A percentile compares a stretch with the other conserved stretches of the same genome.
These are phyloP conservation scores for Tanacetum coccineum DNA, from an alignment of 129 eudicot species.

Conservation along the genomic window DNA sequence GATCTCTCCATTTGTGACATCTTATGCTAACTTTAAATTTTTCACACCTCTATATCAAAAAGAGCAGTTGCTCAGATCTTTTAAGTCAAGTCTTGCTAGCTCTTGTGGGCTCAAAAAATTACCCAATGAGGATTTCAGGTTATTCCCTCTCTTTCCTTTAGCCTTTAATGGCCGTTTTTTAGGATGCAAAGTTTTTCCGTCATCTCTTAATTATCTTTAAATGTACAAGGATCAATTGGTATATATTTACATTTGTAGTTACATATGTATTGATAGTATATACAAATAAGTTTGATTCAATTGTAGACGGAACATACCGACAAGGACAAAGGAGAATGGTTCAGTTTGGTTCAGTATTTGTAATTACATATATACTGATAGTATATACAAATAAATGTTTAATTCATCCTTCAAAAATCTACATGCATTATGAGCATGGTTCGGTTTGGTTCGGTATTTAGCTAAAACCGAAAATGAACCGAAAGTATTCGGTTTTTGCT, in stretches of 20 bases:
- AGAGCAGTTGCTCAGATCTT: slow-evolving; percentile 2
- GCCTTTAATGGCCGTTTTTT: background rate
- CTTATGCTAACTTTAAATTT: slow-evolving; percentile 15
- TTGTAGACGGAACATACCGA: slow-evolving; percentile 2
- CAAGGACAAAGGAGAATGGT: slow-evolving; percentile 32
- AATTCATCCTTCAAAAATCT: too few relatives aligned
- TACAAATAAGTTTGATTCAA: background rate
- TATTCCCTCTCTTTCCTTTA: background rate
- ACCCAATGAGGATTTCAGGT: background rate
- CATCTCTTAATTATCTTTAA: slow-evolving; percentile 34
- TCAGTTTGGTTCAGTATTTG: too few relatives aligned
- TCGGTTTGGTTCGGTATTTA: too few relatives aligned
- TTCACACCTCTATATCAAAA: slow-evolving; percentile 26
- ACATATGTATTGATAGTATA: background rate
- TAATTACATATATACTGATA: too few relatives aligned
- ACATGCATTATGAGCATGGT: too few relatives aligned
- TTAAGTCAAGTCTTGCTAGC: background rate
- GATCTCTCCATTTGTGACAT: slow-evolving; percentile 20
- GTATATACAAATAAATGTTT: too few relatives aligned
- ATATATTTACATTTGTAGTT: background rate
- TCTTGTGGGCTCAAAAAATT: slow-evolving; percentile 42
- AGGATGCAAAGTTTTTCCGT: slow-evolving; percentile 36
- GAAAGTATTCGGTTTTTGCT: too few relatives aligned
- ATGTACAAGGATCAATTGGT: slow-evolving; percentile 19
- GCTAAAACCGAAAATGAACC: too few relatives aligned